Evolutionary conservation across 495 filamentous ascomycete species (phyloP).

Genomic region (Echria macrotheca): DNA sequence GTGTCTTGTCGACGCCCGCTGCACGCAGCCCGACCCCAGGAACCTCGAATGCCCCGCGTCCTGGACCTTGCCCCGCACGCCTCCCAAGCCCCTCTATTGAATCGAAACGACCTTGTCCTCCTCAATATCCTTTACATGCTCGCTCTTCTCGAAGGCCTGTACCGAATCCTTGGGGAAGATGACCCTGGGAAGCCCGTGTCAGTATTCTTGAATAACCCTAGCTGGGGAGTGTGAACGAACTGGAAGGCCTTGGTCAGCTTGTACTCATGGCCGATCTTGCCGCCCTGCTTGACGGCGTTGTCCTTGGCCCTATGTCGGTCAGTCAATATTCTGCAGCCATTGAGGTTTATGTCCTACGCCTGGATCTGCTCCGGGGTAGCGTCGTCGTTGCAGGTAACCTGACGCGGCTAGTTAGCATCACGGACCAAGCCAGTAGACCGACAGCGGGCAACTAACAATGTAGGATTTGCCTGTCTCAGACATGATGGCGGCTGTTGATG

Average conservation of each 20-base stretch:
- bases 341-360: too few species aligned
- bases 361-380: conserved; percentile 56
- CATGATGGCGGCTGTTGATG: too few species aligned
- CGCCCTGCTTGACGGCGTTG: conserved; percentile 61
- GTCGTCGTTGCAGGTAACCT: conserved; percentile 76
- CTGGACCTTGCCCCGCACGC: conserved; percentile 14
- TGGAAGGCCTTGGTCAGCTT: conserved; percentile 83
- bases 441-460: neutral
- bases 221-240: conserved; percentile 48
- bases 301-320: conserved; percentile 66
- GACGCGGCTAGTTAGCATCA: conserved; percentile 1
- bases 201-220: neutral
- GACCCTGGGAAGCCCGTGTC: conserved; percentile 49
- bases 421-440: neutral
- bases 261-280: conserved; percentile 77
- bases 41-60: neutral
- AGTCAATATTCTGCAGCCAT: too few species aligned
- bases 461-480: neutral
- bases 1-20: neutral
- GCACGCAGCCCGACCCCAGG: neutral
- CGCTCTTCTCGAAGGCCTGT: conserved; percentile 53
- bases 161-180: conserved; percentile 64
- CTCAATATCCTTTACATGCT: conserved; percentile 70
- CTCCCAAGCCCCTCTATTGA: conserved; percentile 45
- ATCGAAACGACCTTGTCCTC: conserved; percentile 62